Conservation (phyloP, 805 yeast species). For the Candida endomychidarum region DNA sequence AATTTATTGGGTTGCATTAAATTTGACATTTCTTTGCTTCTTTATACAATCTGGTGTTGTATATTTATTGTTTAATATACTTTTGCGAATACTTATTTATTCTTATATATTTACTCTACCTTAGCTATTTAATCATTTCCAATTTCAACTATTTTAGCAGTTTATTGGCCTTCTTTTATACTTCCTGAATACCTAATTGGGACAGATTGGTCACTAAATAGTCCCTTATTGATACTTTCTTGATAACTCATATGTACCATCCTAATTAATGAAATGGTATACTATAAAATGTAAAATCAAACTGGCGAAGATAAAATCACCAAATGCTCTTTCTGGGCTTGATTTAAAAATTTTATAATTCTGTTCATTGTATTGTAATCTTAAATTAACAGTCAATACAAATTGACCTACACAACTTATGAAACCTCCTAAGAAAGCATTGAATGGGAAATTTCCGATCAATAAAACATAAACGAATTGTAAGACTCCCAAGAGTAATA, state of each 20-base stretch:
- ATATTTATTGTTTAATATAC: slow-evolving; percentile 9
- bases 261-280: slow-evolving; percentile 84
- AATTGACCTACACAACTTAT: slow-evolving; percentile 92
- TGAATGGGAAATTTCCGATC: slow-evolving; percentile 92
- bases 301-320: slow-evolving; percentile 86
- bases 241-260: too few relatives aligned
- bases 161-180: not conserved
- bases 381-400: slow-evolving; percentile 77
- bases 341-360: slow-evolving; percentile 13
- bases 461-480: slow-evolving; percentile 78
- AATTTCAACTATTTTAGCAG: too few relatives aligned
- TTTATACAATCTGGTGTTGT: slow-evolving; percentile 14
- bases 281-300: slow-evolving; percentile 85
- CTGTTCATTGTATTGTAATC: slow-evolving; percentile 58
- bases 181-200: slow-evolving; percentile 30
- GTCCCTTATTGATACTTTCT: too few relatives aligned
- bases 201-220: too few relatives aligned
- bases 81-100: slow-evolving; percentile 3
- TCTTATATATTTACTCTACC: not conserved
- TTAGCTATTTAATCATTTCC: too few relatives aligned
- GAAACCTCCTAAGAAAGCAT: slow-evolving; percentile 94
- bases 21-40: slow-evolving; percentile 1
- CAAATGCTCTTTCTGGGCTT: slow-evolving; percentile 63
- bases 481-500: slow-evolving; percentile 70
- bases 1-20: not conserved